Base-by-base conservation (phyloP, 305 asterid genomes). In the Stenogyne calaminthoides region DNA sequence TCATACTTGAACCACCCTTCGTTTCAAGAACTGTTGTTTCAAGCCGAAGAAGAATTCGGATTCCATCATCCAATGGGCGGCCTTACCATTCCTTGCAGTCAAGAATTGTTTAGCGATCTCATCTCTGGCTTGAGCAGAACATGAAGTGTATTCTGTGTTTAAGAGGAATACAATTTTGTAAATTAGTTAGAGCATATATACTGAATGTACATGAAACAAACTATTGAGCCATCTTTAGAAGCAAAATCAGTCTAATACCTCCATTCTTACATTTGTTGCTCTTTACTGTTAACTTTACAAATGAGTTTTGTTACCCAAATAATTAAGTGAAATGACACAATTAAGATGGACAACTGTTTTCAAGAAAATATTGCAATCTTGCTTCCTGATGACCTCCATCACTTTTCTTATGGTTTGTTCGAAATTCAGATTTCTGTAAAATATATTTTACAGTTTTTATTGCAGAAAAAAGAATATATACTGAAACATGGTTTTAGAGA, bases 101-200 rank as follows among this genome's bases (percentile, higher is more conserved):
- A 44, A 2, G 52, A 44, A 12, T 3, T 44, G n/a, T 44, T 44
- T 1, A 44, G 2, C 4, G 16, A 44, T 44, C 52, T 44, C 52
- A 44, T 44, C 52, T 44, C 16, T 44, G 16, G 16, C 6, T 44
- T 44, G 52, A 44, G 52, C 4, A 44, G 66, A 69, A 22, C 27
- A 55, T 55, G 66, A 69, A 2, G 10, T 9, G 14, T 12, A 9
- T 10, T 6, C 19, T n/a, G 1, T 22, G 59, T n/a, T 10, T 47
- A 3, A 8, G 40, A 66, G 44, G n/a, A 18, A 7, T 2, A 63
- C 6, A 37, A 0, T 67, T 67, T 55, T 69, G 42, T 56, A 19
- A 3, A 67, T 67, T n/a, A 49, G 71, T 67, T 14, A 59, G 40
- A 29, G 44, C 65, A 29, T 29, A 59, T 58, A 59, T 58, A 58